Conservation (phyloP, 768 basidiomycete genomes). For the Naganishia vishniacii region DNA sequence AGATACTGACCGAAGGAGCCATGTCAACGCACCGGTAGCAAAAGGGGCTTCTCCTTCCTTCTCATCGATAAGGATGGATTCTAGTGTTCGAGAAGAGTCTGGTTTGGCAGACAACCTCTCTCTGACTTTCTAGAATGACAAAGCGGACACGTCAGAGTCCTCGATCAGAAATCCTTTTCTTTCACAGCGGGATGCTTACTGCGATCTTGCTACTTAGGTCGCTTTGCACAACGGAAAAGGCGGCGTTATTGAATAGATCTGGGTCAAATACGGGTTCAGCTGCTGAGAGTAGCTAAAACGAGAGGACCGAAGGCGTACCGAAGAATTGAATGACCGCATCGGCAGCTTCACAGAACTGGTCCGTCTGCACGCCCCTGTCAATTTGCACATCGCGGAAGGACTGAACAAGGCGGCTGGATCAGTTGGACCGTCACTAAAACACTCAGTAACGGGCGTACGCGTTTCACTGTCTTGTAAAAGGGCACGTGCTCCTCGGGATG, state of each 20-base stretch:
- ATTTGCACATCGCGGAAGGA: conserved; percentile 86
- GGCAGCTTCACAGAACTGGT: conserved; percentile 78
- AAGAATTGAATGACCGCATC: conserved; percentile 84
- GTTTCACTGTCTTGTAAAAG: conserved; percentile 26
- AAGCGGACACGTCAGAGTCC: no score
- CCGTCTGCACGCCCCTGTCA: conserved; percentile 80
- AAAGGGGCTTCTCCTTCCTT: conserved; percentile 74
- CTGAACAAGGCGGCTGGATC: conserved; percentile 52
- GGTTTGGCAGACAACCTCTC: conserved; percentile 67
- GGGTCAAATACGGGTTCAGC: background rate
- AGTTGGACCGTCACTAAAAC: background rate
- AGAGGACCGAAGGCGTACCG: conserved; percentile 41
- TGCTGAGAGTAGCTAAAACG: background rate
- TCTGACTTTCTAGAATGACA: conserved; percentile 64
- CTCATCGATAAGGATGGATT: conserved; percentile 76
- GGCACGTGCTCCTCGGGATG: conserved; percentile 14
- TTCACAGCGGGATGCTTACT: conserved; percentile 7
- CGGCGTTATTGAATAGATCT: conserved; percentile 72
- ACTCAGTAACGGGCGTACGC: background rate
- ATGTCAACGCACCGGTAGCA: conserved; percentile 85
- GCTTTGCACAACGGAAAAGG: conserved; percentile 73
- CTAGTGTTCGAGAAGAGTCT: conserved; percentile 65
- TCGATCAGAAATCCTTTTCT: no score
- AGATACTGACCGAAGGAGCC: conserved; percentile 60
- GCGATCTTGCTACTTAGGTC: conserved; percentile 89